Percentiles rank a stretch among this genome's conserved stretches.
Evolutionary conservation across 2,329 filamentous ascomycete species (phyloP).

Genomic region (Immersiporthe knoxdaviesiana): DNA sequence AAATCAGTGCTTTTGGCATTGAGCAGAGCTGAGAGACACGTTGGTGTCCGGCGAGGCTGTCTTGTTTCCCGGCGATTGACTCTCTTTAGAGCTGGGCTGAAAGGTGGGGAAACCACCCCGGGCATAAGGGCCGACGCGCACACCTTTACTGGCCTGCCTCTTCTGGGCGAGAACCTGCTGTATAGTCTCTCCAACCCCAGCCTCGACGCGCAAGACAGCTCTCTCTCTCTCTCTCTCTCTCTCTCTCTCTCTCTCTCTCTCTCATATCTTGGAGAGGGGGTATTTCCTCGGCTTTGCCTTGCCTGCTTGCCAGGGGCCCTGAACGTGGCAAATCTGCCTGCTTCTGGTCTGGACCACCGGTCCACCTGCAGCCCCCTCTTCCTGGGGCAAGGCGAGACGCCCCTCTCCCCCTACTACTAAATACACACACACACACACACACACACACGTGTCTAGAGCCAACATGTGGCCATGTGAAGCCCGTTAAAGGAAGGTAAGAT

Average conservation of each 20-base stretch:
- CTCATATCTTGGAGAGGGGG: no score
- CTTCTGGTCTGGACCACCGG: neutral
- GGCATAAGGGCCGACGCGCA: neutral
- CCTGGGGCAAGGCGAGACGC: neutral
- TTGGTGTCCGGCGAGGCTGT: neutral
- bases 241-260: neutral
- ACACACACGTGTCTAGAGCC: no score
- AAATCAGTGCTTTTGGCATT: neutral
- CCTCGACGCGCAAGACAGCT: neutral
- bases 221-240: neutral
- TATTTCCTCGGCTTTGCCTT: neutral
- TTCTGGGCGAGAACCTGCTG: neutral
- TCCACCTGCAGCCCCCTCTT: neutral
- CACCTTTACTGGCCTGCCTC: constrained; percentile 4
- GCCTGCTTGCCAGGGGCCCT: neutral
- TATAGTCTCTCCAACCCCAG: neutral
- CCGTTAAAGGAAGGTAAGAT: neutral
- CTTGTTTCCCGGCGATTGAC: neutral
- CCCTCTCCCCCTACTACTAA: no score
- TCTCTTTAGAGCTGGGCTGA: neutral
- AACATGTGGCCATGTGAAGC: neutral
- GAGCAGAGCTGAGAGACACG: neutral
- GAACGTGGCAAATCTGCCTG: neutral
- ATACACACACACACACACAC: no score
- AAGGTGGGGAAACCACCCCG: neutral